A percentile compares a stretch with the other conserved stretches of the same genome.
Evolutionary conservation across 2,329 filamentous ascomycete species (phyloP).

Genomic region (Elsinoe batatas): DNA sequence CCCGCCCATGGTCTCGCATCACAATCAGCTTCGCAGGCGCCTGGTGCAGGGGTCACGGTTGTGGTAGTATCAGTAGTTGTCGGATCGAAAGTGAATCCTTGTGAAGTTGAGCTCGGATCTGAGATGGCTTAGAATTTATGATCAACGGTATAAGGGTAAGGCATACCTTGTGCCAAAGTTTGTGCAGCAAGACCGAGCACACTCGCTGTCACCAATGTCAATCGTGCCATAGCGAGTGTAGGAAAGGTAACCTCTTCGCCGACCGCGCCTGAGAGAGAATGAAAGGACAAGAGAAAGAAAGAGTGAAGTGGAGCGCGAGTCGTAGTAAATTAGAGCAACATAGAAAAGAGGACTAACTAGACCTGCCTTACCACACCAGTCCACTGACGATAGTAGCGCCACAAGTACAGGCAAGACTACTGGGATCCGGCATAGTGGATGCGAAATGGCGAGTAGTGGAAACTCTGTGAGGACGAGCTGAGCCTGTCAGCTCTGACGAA

Average conservation of each 20-base stretch:
- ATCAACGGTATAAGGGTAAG: not conserved
- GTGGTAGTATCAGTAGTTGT: not conserved
- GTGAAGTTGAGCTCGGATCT: not conserved
- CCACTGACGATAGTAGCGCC: not conserved
- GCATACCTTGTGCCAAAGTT: not conserved
- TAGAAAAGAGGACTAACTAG: not conserved
- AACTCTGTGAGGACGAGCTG: not conserved
- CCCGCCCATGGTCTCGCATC: not conserved
- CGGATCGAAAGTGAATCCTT: not conserved
- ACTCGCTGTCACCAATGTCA: not conserved
- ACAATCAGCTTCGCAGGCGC: not conserved
- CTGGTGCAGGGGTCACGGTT: not conserved
- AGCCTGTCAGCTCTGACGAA: not conserved
- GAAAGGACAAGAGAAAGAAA: not conserved
- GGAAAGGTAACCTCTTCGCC: not conserved
- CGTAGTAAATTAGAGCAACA: slow-evolving; percentile 1
- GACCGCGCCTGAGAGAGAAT: not conserved
- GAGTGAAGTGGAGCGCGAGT: not conserved
- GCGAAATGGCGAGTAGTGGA: not conserved
- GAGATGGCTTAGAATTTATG: not conserved
- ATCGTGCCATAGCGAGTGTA: not conserved
- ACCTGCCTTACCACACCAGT: not conserved
- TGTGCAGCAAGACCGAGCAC: not conserved
- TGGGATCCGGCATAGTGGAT: not conserved
- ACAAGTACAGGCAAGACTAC: not conserved